These are phyloP conservation scores for Ramaria rubella DNA, from an alignment of 768 basidiomycete species.

Conservation along the genomic window DNA sequence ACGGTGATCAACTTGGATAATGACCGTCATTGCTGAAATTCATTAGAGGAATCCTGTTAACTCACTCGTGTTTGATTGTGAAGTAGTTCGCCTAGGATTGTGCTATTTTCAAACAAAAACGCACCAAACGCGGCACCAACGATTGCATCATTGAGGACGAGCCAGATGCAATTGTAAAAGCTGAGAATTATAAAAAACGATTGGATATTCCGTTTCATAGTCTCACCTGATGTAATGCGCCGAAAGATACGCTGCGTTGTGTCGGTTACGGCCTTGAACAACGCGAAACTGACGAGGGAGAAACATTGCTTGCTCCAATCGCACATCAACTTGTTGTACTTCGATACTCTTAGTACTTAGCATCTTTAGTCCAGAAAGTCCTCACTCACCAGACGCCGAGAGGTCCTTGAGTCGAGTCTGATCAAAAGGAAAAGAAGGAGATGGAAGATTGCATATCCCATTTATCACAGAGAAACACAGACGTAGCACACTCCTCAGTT, in stretches of 20 bases:
- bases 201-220: slow-evolving; percentile 12
- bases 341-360: background rate
- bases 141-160: slow-evolving; percentile 84
- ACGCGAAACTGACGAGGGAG: slow-evolving; percentile 38
- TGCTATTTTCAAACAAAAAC: slow-evolving; percentile 63
- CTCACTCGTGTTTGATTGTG: slow-evolving; percentile 34
- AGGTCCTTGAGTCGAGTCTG: slow-evolving; percentile 2
- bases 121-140: slow-evolving; percentile 69
- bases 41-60: background rate
- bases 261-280: slow-evolving; percentile 31
- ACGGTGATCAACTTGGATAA: slow-evolving; percentile 31
- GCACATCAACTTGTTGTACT: slow-evolving; percentile 60
- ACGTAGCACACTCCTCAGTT: background rate
- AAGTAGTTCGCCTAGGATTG: slow-evolving; percentile 36
- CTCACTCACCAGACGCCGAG: slow-evolving; percentile 2
- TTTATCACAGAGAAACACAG: background rate
- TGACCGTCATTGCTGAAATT: slow-evolving; percentile 7
- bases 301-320: slow-evolving; percentile 42
- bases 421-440: background rate
- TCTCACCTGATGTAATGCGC: slow-evolving; percentile 63
- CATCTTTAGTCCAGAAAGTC: background rate
- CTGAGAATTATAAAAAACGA: slow-evolving; percentile 31
- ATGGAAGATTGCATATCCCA: background rate
- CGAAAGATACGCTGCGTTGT: slow-evolving; percentile 38
- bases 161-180: slow-evolving; percentile 90